Evolutionary conservation across 306 rosid genomes (phyloP), one percentile per base, ranked within the genome.

Genomic region (Castanospermum australe): DNA sequence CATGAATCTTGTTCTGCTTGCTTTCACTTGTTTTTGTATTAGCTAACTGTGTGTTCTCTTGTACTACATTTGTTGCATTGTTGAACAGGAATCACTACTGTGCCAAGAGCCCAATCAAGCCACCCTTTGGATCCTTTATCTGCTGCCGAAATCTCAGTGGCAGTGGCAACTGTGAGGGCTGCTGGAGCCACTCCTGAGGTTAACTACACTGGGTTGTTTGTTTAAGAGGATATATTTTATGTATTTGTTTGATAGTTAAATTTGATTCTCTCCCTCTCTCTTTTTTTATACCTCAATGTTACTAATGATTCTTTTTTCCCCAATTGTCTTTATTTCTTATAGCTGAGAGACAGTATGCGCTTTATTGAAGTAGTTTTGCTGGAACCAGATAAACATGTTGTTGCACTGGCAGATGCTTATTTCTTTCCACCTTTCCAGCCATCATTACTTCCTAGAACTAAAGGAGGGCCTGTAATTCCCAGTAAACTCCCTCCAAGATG

Each of bases 131-230:
- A 93, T 52, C 97, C 97, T 76, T 80, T 93, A 74, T 86, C 92
- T 42, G 94, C 91, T 71, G 90, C 96, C 6, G 96, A 90, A 80
- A 93, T 93, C 48, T 78, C 96, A 41, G 97, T 93, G 64, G 94
- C 94, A 45, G 94, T 90, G 84, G 94, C 92, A n/a, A 90, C 94
- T 0, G 96, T 90, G 79, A 85, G 97, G 79, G 91, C 91, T 48
- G 94, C 97, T 59, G 94, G 97, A 78, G 87, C 90, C 36, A 93
- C 97, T 6, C 97, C 96, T 14, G 97, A 90, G 97, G 94, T 93
- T 70, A 39, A 42, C 72, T 39, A 55, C 21, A 17, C 75, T 14
- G 14, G 30, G 3, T 56, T 71, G 67, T 38, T 79, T 39, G 9
- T 44, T 22, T 48, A 13, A 47, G 68, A 59, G 42, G 39, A 79